These are phyloP conservation scores for Colletotrichum zoysiae DNA, from an alignment of 2,329 filamentous ascomycete species.

Conservation along the genomic window DNA sequence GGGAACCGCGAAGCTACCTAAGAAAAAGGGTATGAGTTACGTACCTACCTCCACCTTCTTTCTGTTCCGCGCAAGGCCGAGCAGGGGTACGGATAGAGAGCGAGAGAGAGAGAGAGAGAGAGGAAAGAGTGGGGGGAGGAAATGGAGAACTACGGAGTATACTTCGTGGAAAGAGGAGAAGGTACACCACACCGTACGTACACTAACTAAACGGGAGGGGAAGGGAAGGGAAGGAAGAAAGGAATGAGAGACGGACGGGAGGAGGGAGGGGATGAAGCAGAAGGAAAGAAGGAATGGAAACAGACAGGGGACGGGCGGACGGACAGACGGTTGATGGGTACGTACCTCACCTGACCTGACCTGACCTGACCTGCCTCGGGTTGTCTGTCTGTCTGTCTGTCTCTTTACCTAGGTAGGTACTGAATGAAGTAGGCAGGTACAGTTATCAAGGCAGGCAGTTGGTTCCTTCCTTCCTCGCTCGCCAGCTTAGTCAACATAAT, in stretches of 20 bases:
- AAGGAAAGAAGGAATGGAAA: slow-evolving; percentile 12
- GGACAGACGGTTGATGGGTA: not conserved
- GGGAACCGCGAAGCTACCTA: too few species aligned
- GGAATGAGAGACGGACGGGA: slow-evolving; percentile 1
- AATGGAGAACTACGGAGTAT: not conserved
- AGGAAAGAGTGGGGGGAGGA: not conserved
- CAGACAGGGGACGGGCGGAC: not conserved
- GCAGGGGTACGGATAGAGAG: not conserved
- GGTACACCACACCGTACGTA: not conserved
- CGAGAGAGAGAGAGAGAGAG: not conserved
- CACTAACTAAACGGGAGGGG: too few species aligned
- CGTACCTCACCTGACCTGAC: slow-evolving; percentile 15
- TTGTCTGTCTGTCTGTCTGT: not conserved
- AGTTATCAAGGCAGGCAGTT: too few species aligned
- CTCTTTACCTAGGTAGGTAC: too few species aligned
- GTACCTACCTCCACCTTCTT: slow-evolving; percentile 5
- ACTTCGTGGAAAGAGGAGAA: not conserved
- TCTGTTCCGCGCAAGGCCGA: slow-evolving; percentile 24
- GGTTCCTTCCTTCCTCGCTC: too few species aligned
- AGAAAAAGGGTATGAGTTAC: too few species aligned
- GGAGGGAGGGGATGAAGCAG: not conserved
- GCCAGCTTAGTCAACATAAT: not conserved
- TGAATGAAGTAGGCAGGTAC: too few species aligned
- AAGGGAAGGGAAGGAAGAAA: slow-evolving; percentile 2
- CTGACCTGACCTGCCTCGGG: slow-evolving; percentile 3